Base-by-base conservation (phyloP, 2,329 filamentous ascomycete genomes). In the Ascochyta koolunga region DNA sequence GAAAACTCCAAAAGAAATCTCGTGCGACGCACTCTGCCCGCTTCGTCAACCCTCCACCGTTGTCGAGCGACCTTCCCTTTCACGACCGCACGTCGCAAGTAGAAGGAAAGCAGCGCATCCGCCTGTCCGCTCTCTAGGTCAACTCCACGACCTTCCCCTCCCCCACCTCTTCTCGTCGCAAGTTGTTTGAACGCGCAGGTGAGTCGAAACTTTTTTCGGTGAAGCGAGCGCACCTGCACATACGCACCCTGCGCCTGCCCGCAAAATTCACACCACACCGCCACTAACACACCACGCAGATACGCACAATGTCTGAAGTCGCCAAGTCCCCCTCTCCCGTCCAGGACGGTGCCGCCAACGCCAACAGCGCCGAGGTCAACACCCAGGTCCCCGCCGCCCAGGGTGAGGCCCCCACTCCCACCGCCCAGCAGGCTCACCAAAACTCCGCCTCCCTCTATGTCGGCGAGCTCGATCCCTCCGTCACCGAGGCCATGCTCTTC, bases 401-500 rank as follows among this genome's bases (percentile, higher is more conserved):
- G 67, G 83, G 83, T 62, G 86, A 89, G 70, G 86, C 81, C 67
- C 83, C 87, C 63, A 89, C 90, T 58, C 88, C 89, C 66, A 86
- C 91, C 62, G 82, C 85, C 60, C 80, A 81, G 58, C 87, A 91
- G 65, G 89, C 90, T 76, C 90, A 93, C 74, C 90, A 91, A 77
- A 93, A 96, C 78, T 98, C 95, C 47, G 95, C 95, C 63, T 99
- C 95, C 56, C 91, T 99, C 77, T 99, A 99, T 78, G 95, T 99
- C 67, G 95, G 95, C 78, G 95, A 99, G 84, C 91, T 99, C 71
- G 95, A 99, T 78, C 87, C 91, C 69, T 95, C 91, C 59, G 95
- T 99, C 77, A 99, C 95, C 64, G 95, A 99, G 86, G 95, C 95
- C 68, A 99, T 99, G 95, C 92, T 99, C 73, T 99, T 98, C 80